A percentile compares a stretch with the other conserved stretches of the same genome.
These are phyloP conservation scores for Acanthamoeba healyi DNA, from an alignment of 208 protist genomes.

Conservation along the genomic window DNA sequence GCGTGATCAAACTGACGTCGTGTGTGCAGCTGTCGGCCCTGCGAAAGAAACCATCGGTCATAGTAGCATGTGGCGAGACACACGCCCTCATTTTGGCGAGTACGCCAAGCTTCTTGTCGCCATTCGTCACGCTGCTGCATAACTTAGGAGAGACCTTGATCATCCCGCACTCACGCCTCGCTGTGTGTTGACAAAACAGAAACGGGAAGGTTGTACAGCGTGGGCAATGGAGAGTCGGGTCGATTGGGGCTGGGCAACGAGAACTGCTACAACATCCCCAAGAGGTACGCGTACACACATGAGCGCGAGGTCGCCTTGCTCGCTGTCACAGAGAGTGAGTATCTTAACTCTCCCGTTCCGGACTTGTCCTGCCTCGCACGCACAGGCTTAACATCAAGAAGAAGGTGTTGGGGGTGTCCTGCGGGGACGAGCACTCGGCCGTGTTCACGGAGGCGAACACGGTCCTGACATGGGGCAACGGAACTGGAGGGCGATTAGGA, in stretches of 20 bases:
- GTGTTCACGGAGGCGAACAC: constrained; percentile 31
- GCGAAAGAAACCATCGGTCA: constrained; percentile 8
- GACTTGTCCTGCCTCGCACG: background rate
- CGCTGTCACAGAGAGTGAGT: background rate
- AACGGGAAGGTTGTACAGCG: constrained; percentile 43
- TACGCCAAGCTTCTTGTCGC: background rate
- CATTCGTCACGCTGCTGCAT: background rate
- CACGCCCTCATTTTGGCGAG: constrained; percentile 47
- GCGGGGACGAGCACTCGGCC: constrained; percentile 42
- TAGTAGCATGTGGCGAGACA: constrained; percentile 34
- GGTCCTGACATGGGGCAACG: constrained; percentile 13
- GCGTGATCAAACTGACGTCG: no score
- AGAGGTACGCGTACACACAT: no score
- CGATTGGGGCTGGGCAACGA: constrained; percentile 4
- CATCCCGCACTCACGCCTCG: background rate
- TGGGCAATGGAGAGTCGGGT: constrained; percentile 39
- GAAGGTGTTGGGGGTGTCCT: constrained; percentile 7
- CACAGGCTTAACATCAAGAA: constrained; percentile 26
- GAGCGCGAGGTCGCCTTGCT: background rate
- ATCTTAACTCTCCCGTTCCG: background rate
- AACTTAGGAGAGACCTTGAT: no score
- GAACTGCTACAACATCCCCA: constrained; percentile 28
- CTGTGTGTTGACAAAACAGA: constrained; percentile 7
- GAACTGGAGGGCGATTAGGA: constrained; percentile 8
- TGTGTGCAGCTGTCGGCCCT: background rate